phyloP scores from a whole-genome alignment of 805 yeast genomes.

The Zygosaccharomyces bailii region DNA sequence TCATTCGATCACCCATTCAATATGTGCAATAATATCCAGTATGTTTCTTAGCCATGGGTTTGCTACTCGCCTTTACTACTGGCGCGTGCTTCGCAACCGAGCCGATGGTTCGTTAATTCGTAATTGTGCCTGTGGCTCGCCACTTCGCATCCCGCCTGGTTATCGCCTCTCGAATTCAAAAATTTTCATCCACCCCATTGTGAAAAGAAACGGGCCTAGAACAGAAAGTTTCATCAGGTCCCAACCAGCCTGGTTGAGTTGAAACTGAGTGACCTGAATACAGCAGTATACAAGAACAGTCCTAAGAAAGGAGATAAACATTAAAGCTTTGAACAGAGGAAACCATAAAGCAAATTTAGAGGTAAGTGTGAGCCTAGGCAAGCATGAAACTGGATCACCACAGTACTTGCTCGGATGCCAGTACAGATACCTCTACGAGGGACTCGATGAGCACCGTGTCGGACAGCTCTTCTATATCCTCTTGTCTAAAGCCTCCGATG shows the following conservation, averaged over 20 bases:
- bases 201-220: constrained; percentile 6
- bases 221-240: constrained; percentile 6
- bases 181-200: neutral
- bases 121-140: neutral
- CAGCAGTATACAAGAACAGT: neutral
- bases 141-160: neutral
- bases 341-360: neutral
- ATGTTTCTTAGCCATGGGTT: too few relatives aligned
- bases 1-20: too few relatives aligned
- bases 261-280: neutral
- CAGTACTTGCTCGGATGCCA: constrained; percentile 6
- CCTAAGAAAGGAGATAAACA: neutral
- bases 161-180: neutral
- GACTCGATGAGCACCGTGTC: constrained; percentile 7
- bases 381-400: constrained; percentile 5
- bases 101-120: too few relatives aligned
- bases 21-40: too few relatives aligned
- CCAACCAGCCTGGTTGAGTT: neutral
- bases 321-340: neutral
- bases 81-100: too few relatives aligned
- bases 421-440: constrained; percentile 7
- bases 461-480: constrained; percentile 5
- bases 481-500: constrained; percentile 3
- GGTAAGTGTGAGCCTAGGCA: neutral
- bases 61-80: too few relatives aligned